Conservation (phyloP, 352 stramenopile genomes). For the Phytophthora fragariae region DNA sequence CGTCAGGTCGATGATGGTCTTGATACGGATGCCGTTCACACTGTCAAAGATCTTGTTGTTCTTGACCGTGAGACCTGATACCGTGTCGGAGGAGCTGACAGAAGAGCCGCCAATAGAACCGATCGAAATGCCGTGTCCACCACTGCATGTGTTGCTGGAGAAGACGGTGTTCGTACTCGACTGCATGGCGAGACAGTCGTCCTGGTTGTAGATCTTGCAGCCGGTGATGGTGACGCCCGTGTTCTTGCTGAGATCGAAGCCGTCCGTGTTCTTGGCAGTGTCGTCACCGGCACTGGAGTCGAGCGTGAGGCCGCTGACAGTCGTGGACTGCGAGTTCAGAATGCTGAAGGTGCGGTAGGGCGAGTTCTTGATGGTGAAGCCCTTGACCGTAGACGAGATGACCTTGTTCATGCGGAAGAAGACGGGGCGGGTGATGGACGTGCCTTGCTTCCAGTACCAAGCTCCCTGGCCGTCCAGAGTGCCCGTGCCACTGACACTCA, state of each 20-base stretch:
- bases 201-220: slow-evolving; percentile 34
- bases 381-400: slow-evolving; percentile 31
- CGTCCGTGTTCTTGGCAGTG: slow-evolving; percentile 17
- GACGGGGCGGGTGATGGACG: slow-evolving; percentile 30
- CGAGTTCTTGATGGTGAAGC: slow-evolving; percentile 40
- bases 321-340: slow-evolving; percentile 24
- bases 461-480: slow-evolving; percentile 43
- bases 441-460: slow-evolving; percentile 45
- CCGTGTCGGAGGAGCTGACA: slow-evolving; percentile 24
- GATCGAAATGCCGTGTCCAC: slow-evolving; percentile 34
- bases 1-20: slow-evolving; percentile 18
- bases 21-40: slow-evolving; percentile 18
- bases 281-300: slow-evolving; percentile 26
- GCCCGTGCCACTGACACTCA: slow-evolving; percentile 34
- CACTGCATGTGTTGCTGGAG: slow-evolving; percentile 17
- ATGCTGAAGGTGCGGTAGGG: slow-evolving; percentile 34
- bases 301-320: slow-evolving; percentile 22
- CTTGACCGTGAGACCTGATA: slow-evolving; percentile 20
- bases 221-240: slow-evolving; percentile 28
- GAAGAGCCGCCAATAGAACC: slow-evolving; percentile 23
- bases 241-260: slow-evolving; percentile 34
- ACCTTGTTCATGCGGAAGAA: slow-evolving; percentile 41
- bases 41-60: slow-evolving; percentile 37
- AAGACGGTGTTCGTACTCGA: slow-evolving; percentile 23
- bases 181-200: slow-evolving; percentile 18